Conservation (phyloP, 179 eudicot genomes). For the Patellifolia procumbens region DNA sequence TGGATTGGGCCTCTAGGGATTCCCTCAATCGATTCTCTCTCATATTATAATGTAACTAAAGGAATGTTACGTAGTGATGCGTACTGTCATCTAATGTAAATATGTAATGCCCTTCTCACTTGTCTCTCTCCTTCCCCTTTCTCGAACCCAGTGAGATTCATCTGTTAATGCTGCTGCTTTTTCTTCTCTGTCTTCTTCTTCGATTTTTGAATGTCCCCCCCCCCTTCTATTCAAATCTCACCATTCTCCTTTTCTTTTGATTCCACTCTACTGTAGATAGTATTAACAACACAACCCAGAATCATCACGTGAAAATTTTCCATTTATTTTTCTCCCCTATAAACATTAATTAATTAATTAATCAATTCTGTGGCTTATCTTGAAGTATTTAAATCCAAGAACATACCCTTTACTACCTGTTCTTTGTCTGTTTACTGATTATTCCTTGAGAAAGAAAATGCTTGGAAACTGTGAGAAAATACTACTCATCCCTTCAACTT, state of each 20-base stretch:
- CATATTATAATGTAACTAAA: slow-evolving; percentile 24
- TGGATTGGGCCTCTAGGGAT: slow-evolving; percentile 58
- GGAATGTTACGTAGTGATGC: slow-evolving; percentile 43
- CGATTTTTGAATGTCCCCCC: slow-evolving; percentile 36
- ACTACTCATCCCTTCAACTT: slow-evolving; percentile 48
- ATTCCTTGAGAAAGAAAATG: slow-evolving; percentile 31
- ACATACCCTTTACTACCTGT: slow-evolving; percentile 24
- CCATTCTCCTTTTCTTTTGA: not conserved
- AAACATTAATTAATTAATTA: not conserved
- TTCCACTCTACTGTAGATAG: slow-evolving; percentile 14
- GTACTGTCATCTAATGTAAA: slow-evolving; percentile 18
- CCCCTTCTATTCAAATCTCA: slow-evolving; percentile 25
- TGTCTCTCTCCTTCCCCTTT: slow-evolving; percentile 31
- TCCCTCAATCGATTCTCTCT: slow-evolving; percentile 35
- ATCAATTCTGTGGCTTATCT: slow-evolving; percentile 8
- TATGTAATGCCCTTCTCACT: not conserved
- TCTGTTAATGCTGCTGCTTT: slow-evolving; percentile 36
- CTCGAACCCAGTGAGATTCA: slow-evolving; percentile 55
- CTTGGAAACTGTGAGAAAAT: slow-evolving; percentile 42
- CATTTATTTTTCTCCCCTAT: not conserved
- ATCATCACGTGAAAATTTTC: slow-evolving; percentile 48
- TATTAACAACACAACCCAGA: slow-evolving; percentile 16
- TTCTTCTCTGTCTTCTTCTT: slow-evolving; percentile 51
- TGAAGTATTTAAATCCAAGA: slow-evolving; percentile 23
- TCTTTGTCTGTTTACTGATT: slow-evolving; percentile 32